Conservation (phyloP, 169 alveolate genomes). For the Fabrea salina region DNA sequence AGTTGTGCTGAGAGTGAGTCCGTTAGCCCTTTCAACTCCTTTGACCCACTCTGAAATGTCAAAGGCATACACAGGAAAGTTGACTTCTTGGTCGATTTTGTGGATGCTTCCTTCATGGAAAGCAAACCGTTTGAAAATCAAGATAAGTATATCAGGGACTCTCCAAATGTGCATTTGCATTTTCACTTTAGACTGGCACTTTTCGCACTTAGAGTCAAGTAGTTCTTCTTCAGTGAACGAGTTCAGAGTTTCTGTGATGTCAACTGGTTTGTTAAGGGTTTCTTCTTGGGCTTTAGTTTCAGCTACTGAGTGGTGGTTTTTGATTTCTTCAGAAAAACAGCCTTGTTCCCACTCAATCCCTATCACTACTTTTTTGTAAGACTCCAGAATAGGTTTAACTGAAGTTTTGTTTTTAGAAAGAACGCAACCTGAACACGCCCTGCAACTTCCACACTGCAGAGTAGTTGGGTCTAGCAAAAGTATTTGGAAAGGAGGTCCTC, state of each 20-base stretch:
- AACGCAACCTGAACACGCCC: conserved; percentile 14
- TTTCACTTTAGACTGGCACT: neutral
- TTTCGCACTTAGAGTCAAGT: conserved; percentile 13
- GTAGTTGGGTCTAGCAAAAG: neutral
- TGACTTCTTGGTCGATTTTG: conserved; percentile 10
- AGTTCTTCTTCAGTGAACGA: conserved; percentile 24
- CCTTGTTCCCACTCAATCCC: neutral
- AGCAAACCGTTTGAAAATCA: conserved; percentile 6
- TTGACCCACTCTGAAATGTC: conserved; percentile 32
- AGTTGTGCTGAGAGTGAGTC: conserved; percentile 19
- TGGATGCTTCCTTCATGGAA: conserved; percentile 3
- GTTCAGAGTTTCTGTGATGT: neutral
- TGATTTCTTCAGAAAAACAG: neutral
- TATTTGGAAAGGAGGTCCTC: neutral
- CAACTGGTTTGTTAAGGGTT: neutral
- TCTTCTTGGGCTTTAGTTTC: neutral
- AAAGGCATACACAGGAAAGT: neutral
- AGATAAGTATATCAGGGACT: conserved; percentile 26
- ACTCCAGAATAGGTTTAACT: neutral
- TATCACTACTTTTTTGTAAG: neutral
- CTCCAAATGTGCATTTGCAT: conserved; percentile 7
- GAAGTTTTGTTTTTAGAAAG: neutral
- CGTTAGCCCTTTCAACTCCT: neutral
- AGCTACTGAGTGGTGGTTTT: neutral
- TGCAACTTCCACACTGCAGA: conserved; percentile 25